Evolutionary conservation across 164 flowering plant species (phyloP).

Genomic region (Stephania yunnanensis): DNA sequence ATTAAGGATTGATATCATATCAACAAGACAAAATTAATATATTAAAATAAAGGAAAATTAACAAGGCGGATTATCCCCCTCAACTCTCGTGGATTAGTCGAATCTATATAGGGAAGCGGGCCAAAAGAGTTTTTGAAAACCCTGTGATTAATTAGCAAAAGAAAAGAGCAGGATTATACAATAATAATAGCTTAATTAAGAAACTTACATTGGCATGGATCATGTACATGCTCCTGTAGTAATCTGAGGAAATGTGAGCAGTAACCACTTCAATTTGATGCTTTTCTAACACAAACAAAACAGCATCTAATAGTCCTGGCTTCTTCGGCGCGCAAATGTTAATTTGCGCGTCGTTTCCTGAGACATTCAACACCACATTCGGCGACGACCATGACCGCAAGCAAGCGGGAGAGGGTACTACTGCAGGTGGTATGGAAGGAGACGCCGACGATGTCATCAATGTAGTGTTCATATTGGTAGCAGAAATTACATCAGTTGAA

Average conservation of each 20-base stretch:
- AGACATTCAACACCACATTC: conserved; percentile 56
- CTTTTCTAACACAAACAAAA: conserved; percentile 58
- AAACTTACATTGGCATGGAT: conserved; percentile 70
- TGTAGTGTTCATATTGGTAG: neutral
- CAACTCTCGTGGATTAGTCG: too few species aligned
- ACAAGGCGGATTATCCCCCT: too few species aligned
- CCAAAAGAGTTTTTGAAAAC: too few species aligned
- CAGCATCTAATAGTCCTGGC: conserved; percentile 42
- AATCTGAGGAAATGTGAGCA: conserved; percentile 55
- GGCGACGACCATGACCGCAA: conserved; percentile 70
- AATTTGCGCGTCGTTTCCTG: conserved; percentile 65
- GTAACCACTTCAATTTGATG: conserved; percentile 52
- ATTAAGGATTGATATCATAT: neutral
- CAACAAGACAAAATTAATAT: neutral
- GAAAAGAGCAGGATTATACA: too few species aligned
- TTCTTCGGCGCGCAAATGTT: conserved; percentile 51
- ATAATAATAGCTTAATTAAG: too few species aligned
- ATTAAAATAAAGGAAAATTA: neutral
- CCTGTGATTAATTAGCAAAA: too few species aligned
- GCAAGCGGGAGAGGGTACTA: conserved; percentile 21
- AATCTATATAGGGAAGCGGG: too few species aligned
- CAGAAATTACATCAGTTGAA: neutral
- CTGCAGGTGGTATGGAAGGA: neutral
- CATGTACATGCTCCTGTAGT: conserved; percentile 47
- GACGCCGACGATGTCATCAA: conserved; percentile 14